Percentiles rank a stretch among this genome's conserved stretches.
These are phyloP conservation scores for Zizania palustris DNA, from an alignment of 202 grass and related monocot genomes.

Conservation along the genomic window DNA sequence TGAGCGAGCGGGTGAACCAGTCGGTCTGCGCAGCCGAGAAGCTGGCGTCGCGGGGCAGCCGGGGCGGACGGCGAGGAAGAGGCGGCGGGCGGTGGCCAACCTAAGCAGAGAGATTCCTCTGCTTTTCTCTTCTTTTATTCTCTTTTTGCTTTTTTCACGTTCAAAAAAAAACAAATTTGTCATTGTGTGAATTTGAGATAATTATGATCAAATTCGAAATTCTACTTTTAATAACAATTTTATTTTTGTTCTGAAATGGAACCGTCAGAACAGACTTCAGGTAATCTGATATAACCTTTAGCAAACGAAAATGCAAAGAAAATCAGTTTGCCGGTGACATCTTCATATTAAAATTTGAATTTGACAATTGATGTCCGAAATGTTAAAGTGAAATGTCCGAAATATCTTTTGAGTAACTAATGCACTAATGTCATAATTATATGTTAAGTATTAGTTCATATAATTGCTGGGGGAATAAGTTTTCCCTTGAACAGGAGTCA, in stretches of 20 bases:
- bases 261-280: not conserved
- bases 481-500: too few species aligned
- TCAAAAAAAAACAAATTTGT: not conserved
- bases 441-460: too few species aligned
- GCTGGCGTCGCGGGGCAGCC: slow-evolving; percentile 48
- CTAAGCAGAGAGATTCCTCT: slow-evolving; percentile 28
- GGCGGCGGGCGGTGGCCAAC: slow-evolving; percentile 30
- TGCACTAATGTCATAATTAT: too few species aligned
- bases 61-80: not conserved
- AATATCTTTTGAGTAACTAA: too few species aligned
- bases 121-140: not conserved
- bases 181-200: not conserved
- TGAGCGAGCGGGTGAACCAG: slow-evolving; percentile 72
- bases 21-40: slow-evolving; percentile 71
- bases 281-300: not conserved
- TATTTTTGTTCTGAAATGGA: not conserved
- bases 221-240: not conserved
- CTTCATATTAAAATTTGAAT: not conserved
- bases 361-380: too few species aligned
- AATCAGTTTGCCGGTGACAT: not conserved
- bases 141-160: not conserved
- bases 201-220: not conserved
- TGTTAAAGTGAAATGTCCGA: too few species aligned
- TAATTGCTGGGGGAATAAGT: too few species aligned
- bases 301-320: not conserved